A percentile compares a stretch with the other conserved stretches of the same genome.
Conservation (phyloP, 176 grass and related monocot species). For the Coix lacrymajobi region DNA sequence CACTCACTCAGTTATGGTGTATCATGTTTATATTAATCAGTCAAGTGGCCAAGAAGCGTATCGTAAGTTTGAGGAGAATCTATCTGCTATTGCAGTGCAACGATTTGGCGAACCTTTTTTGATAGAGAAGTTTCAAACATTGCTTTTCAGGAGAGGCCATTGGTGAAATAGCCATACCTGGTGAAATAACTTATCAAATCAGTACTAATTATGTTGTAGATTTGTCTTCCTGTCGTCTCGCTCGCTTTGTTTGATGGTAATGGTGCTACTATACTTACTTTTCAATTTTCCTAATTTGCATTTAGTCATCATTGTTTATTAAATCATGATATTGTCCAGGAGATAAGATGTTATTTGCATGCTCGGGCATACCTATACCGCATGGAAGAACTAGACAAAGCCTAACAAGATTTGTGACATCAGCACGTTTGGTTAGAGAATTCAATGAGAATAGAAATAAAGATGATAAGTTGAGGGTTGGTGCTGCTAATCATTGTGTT, state of each 20-base stretch:
- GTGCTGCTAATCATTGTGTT: not conserved
- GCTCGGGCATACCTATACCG: constrained; percentile 21
- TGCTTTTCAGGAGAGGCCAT: not conserved
- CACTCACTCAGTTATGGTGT: constrained; percentile 1
- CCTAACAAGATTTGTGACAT: constrained; percentile 31
- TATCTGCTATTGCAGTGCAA: not conserved
- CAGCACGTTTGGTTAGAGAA: not conserved
- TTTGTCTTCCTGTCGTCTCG: not conserved
- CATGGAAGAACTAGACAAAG: not conserved
- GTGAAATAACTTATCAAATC: not conserved
- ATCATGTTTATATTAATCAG: not conserved
- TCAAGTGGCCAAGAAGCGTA: rapidly evolving
- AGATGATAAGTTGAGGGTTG: constrained; percentile 17
- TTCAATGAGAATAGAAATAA: not conserved
- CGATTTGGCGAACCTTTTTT: not conserved
- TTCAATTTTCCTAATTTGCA: not conserved
- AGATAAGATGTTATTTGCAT: constrained; percentile 17
- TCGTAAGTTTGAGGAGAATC: not conserved
- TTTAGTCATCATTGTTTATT: not conserved
- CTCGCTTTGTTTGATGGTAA: constrained; percentile 10
- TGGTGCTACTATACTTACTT: not conserved
- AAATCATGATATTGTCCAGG: constrained; percentile 14
- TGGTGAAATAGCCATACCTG: not conserved
- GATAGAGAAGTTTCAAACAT: not conserved
- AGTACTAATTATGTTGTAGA: not conserved